Evolutionary conservation across 441 rosid species (phyloP), one percentile per base, ranked within the genome.

Genomic region (Pelargonium fulgidum): DNA sequence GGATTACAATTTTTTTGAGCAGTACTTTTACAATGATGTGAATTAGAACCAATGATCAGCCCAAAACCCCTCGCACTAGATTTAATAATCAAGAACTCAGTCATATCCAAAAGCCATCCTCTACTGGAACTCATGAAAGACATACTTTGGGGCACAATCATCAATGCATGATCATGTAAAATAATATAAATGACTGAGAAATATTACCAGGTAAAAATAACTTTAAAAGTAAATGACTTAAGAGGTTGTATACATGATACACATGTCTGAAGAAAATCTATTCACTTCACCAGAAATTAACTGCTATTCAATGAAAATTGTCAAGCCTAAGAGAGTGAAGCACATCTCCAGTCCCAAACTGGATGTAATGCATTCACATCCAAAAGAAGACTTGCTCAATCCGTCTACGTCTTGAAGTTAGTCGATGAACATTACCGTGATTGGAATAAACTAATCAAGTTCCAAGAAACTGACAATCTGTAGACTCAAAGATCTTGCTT

Each of bases 381-480:
- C 59, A 16, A 52, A 16, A 48, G 22, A 52, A 52, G 59, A 7
- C 22, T 8, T 4, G 7, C 59, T 7, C 16, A 52, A 52, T 8
- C 59, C 2, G 2, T 2, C 22, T 19, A 26, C 29, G 20, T 26
- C 62, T 19, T 17, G 22, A 58, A 58, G 29, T 8, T n/a, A 13
- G 19, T 10, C 4, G 4, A 22, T 20, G 36, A 20, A 20, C 7
- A 59, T 59, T 3, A 22, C 11, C 1, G n/a, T 10, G 24, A 12
- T 36, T 59, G 22, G 33, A 59, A 59, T 26, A 59, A 59, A 59
- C 63, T 22, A 59, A 59, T 59, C 16, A 48, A 48, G 56, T 48
- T 14, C 56, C 56, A 5, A 13, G 17, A n/a, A 48, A 48, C 56
- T 13, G 6, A 14, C 7, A n/a, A 48, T 14, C 14, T 48, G 56